A percentile compares a stretch with the other conserved stretches of the same genome.
These are phyloP conservation scores for Ustilago loliicola DNA, from an alignment of 1,284 basidiomycete genomes.

Conservation along the genomic window DNA sequence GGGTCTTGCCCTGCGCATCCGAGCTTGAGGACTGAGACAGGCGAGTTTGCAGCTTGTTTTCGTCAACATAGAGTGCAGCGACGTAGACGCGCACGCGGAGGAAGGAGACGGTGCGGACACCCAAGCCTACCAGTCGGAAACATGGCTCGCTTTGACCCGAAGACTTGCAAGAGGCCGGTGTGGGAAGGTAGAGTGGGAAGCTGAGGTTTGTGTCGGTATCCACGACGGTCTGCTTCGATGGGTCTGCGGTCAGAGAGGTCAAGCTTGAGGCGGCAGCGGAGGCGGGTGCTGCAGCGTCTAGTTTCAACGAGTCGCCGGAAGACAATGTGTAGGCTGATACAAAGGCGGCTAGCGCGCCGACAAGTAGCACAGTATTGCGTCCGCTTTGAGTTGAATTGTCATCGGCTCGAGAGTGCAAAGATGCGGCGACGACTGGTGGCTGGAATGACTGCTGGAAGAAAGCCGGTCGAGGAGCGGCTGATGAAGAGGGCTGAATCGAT, in stretches of 20 bases:
- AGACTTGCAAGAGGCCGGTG: constrained; percentile 20
- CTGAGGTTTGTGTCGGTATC: constrained; percentile 41
- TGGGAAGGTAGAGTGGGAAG: constrained; percentile 44
- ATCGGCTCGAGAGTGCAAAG: neutral
- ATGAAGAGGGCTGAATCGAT: constrained; percentile 9
- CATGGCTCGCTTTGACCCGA: constrained; percentile 70
- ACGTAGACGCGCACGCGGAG: constrained; percentile 86
- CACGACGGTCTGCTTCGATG: constrained; percentile 26
- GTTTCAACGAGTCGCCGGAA: neutral
- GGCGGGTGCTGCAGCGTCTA: constrained; percentile 26
- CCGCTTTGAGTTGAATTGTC: neutral
- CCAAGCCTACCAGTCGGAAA: constrained; percentile 78
- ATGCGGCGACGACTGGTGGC: constrained; percentile 4
- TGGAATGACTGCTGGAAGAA: constrained; percentile 38
- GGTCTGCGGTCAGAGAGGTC: constrained; percentile 9
- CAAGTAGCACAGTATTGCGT: neutral
- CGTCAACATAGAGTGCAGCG: constrained; percentile 85
- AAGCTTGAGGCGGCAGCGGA: constrained; percentile 7
- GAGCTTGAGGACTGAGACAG: neutral
- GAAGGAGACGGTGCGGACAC: constrained; percentile 86
- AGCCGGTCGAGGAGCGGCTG: neutral
- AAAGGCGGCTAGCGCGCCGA: constrained; percentile 15
- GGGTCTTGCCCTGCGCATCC: neutral
- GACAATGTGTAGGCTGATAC: constrained; percentile 9
- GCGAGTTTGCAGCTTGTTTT: constrained; percentile 63